These are phyloP conservation scores for Pichia cabralensis DNA, from an alignment of 805 yeast genomes.

Conservation along the genomic window DNA sequence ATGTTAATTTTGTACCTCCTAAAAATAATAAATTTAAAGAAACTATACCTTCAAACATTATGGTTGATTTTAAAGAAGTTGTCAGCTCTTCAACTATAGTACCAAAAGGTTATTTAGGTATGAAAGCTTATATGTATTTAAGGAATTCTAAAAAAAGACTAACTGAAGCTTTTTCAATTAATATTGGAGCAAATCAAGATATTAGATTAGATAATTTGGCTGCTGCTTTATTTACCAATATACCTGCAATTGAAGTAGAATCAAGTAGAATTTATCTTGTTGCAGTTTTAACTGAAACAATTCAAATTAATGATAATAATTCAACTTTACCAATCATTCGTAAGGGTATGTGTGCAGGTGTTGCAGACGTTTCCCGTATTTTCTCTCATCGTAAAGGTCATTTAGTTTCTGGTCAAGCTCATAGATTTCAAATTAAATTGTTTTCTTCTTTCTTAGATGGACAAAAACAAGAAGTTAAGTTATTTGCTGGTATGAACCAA, in stretches of 20 bases:
- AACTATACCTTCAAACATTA: conserved; percentile 52
- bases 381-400: conserved; percentile 58
- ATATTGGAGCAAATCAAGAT: conserved; percentile 47
- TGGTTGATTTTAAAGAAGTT: conserved; percentile 70
- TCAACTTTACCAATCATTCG: conserved; percentile 31
- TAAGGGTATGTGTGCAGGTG: conserved; percentile 85
- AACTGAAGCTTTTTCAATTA: conserved; percentile 73
- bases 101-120: conserved; percentile 60
- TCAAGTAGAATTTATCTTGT: conserved; percentile 63
- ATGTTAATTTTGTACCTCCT: conserved; percentile 32
- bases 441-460: conserved; percentile 57
- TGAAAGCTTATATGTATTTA: conserved; percentile 64
- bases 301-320: conserved; percentile 28
- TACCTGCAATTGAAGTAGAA: conserved; percentile 54
- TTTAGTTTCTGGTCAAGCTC: conserved; percentile 50
- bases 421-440: conserved; percentile 60
- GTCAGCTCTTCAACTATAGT: conserved; percentile 44
- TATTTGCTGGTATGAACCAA: conserved; percentile 25
- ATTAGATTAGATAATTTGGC: conserved; percentile 57
- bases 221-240: conserved; percentile 70
- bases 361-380: conserved; percentile 70
- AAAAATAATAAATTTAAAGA: conserved; percentile 37
- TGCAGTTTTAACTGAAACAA: conserved; percentile 63
- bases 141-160: conserved; percentile 53
- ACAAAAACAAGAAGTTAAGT: conserved; percentile 20